Conservation (phyloP, 2,329 filamentous ascomycete genomes). For the Aspergillus costaricaensis region DNA sequence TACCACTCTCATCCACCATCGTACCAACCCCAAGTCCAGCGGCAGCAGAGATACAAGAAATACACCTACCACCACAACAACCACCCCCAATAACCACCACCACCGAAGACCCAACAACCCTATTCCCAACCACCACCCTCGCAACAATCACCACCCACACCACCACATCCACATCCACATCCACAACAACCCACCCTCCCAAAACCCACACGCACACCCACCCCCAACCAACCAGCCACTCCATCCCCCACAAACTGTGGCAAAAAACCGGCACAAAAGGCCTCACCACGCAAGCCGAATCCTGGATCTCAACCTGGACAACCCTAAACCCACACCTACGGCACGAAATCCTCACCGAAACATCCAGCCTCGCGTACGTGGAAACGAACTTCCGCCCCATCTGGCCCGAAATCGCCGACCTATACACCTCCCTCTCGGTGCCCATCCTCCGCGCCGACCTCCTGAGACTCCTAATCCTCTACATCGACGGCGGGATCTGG, state of each 20-base stretch:
- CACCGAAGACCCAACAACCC: not conserved
- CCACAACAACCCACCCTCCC: slow-evolving; percentile 1
- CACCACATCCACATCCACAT: not conserved
- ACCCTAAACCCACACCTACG: slow-evolving; percentile 32
- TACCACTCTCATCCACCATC: slow-evolving; percentile 8
- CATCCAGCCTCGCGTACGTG: slow-evolving; percentile 34
- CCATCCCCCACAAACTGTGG: slow-evolving; percentile 17
- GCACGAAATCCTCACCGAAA: slow-evolving; percentile 37
- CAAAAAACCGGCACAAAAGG: slow-evolving; percentile 19
- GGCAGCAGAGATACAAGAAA: too few relatives aligned
- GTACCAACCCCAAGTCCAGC: not conserved
- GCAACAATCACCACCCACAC: not conserved
- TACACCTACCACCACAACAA: too few relatives aligned
- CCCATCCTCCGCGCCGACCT: slow-evolving; percentile 48
- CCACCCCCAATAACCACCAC: not conserved
- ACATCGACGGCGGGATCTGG: slow-evolving; percentile 45
- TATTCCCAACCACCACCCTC: not conserved
- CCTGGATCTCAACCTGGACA: slow-evolving; percentile 27
- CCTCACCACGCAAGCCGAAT: slow-evolving; percentile 3
- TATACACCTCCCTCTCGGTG: slow-evolving; percentile 30
- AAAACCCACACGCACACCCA: not conserved
- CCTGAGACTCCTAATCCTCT: slow-evolving; percentile 45
- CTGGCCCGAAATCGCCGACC: slow-evolving; percentile 40
- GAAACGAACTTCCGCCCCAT: slow-evolving; percentile 31
- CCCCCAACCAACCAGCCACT: not conserved